Evolutionary conservation across 129 eudicot genomes (phyloP).

Genomic region (Artemisia annua): DNA sequence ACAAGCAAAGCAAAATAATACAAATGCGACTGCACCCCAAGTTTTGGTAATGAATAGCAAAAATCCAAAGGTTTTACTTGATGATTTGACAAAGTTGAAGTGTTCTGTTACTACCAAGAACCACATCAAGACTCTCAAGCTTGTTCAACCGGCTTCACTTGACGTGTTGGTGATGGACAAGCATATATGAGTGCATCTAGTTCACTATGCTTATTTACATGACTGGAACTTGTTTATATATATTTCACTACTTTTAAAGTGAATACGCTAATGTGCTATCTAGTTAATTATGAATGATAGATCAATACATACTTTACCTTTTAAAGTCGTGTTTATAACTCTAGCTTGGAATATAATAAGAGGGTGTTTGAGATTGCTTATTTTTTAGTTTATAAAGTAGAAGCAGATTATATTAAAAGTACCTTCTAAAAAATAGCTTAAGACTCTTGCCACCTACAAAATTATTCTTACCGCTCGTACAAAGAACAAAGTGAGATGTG

Average conservation of each 20-base stretch:
- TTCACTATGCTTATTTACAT: slow-evolving; percentile 2
- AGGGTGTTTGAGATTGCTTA: too few species aligned
- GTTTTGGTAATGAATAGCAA: slow-evolving; percentile 11
- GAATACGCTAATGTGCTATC: background rate
- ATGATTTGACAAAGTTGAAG: slow-evolving; percentile 13
- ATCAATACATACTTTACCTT: background rate
- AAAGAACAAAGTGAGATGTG: too few species aligned
- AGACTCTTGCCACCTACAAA: too few species aligned
- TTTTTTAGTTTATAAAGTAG: too few species aligned
- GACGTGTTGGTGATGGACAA: slow-evolving; percentile 10
- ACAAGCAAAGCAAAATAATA: slow-evolving; percentile 8
- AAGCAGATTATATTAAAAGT: too few species aligned
- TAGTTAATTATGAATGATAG: background rate
- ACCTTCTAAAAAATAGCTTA: too few species aligned
- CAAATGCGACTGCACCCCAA: slow-evolving; percentile 13
- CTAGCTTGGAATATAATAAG: too few species aligned
- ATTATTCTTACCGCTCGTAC: too few species aligned
- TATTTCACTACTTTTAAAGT: background rate
- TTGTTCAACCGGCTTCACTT: background rate
- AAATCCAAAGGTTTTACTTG: slow-evolving; percentile 13
- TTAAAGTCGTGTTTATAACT: too few species aligned
- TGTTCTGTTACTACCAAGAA: slow-evolving; percentile 6
- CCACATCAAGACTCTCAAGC: slow-evolving; percentile 20
- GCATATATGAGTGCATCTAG: background rate
- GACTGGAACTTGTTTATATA: background rate